Conservation (phyloP, 2,329 filamentous ascomycete species). For the Curvularia hawaiiensis region DNA sequence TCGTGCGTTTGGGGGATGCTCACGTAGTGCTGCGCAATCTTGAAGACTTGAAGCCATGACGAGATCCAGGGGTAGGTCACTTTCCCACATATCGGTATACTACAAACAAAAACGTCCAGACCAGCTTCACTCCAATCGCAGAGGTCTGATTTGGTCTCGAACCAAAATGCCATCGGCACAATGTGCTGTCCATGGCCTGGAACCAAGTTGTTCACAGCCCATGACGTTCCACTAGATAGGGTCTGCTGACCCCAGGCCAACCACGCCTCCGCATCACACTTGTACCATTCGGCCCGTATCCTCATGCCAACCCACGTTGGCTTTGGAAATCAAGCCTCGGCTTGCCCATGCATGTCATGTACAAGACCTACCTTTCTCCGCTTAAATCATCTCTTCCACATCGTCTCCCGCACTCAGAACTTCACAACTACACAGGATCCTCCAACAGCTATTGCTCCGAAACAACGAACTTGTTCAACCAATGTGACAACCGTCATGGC, state of each 20-base stretch:
- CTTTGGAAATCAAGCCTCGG: not conserved
- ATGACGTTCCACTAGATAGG: not conserved
- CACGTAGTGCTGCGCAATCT: not conserved
- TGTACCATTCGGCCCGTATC: conserved; percentile 1
- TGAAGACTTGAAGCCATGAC: not conserved
- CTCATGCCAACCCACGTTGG: not conserved
- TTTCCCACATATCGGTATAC: not conserved
- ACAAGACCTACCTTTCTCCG: not conserved
- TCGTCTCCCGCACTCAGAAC: not conserved
- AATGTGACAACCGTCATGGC: not conserved
- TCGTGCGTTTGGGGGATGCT: not conserved
- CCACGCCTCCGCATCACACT: not conserved
- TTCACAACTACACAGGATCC: not conserved
- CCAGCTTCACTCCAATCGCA: not conserved
- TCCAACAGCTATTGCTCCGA: not conserved
- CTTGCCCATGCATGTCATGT: not conserved
- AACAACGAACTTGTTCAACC: not conserved
- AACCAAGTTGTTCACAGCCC: not conserved
- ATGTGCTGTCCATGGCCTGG: not conserved
- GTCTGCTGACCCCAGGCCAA: conserved; percentile 1
- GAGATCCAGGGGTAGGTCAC: not conserved
- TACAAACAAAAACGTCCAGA: not conserved
- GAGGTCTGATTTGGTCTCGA: not conserved
- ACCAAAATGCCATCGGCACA: not conserved
- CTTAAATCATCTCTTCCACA: not conserved